Percentiles rank a stretch among this genome's conserved stretches.
Evolutionary conservation across 139 green algal species (phyloP).

Genomic region (Picochlorum sp.): DNA sequence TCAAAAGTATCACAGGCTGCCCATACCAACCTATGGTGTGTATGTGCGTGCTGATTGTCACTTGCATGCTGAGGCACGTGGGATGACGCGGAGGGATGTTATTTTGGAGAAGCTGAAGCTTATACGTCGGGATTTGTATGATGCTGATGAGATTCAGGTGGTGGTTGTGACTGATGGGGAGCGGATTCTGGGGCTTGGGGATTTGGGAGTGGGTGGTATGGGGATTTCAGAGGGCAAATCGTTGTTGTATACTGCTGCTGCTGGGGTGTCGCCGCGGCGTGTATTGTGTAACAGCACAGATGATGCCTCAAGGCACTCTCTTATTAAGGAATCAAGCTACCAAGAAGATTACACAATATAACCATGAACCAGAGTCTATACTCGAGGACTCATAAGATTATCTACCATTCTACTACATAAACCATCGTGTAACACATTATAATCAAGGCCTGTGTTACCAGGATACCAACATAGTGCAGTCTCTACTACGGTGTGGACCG

Average conservation of each 20-base stretch:
- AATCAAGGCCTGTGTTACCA: too few species aligned
- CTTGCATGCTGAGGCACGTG: too few species aligned
- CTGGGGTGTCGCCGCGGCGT: slow-evolving; percentile 32
- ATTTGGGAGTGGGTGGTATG: slow-evolving; percentile 52
- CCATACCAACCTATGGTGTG: slow-evolving; percentile 30
- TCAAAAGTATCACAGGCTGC: slow-evolving; percentile 51
- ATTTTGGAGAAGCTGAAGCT: slow-evolving; percentile 32
- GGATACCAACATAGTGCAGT: too few species aligned
- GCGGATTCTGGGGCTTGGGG: slow-evolving; percentile 55
- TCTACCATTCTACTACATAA: too few species aligned
- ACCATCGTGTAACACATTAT: too few species aligned
- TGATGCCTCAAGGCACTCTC: too few species aligned
- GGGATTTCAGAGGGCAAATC: slow-evolving; percentile 30
- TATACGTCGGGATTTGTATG: slow-evolving; percentile 13
- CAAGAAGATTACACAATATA: too few species aligned
- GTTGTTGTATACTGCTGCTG: slow-evolving; percentile 41
- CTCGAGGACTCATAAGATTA: too few species aligned
- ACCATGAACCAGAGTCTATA: too few species aligned
- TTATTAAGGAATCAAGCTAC: too few species aligned
- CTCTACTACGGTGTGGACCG: too few species aligned
- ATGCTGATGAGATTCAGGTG: slow-evolving; percentile 31
- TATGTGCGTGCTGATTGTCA: slow-evolving; percentile 20
- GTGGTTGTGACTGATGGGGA: slow-evolving; percentile 58
- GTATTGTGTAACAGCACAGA: slow-evolving; percentile 24
- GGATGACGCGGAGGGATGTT: neutral